Evolutionary conservation across 2,329 filamentous ascomycete genomes (phyloP).

Genomic region (Cryoendolithus antarcticus): DNA sequence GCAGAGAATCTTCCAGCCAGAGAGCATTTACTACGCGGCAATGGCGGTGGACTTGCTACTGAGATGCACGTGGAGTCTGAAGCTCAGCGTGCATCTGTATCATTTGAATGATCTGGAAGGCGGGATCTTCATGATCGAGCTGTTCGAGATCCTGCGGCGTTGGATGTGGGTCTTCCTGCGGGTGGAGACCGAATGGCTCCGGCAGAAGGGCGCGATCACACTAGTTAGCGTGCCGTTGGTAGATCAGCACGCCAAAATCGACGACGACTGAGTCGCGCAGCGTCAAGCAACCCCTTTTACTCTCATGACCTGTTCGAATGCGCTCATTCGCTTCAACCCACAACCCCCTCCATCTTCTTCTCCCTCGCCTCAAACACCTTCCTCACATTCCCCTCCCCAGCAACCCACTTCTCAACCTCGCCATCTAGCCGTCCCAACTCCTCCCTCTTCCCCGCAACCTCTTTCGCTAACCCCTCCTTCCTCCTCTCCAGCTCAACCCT

Average conservation of each 20-base stretch:
- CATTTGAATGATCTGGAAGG: slow-evolving; percentile 78
- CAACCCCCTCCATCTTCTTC: slow-evolving; percentile 8
- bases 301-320: too few relatives aligned
- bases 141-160: slow-evolving; percentile 72
- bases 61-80: slow-evolving; percentile 82
- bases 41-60: slow-evolving; percentile 68
- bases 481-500: slow-evolving; percentile 51
- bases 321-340: too few relatives aligned
- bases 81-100: slow-evolving; percentile 69
- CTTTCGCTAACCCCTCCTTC: slow-evolving; percentile 56
- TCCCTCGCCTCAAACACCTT: slow-evolving; percentile 18
- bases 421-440: slow-evolving; percentile 83
- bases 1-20: slow-evolving; percentile 58
- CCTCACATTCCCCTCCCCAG: slow-evolving; percentile 14
- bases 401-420: slow-evolving; percentile 54
- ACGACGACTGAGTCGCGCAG: slow-evolving; percentile 3
- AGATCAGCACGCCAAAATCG: slow-evolving; percentile 8
- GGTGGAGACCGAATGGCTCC: slow-evolving; percentile 76
- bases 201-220: slow-evolving; percentile 3
- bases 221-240: slow-evolving; percentile 5
- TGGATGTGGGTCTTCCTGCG: slow-evolving; percentile 98
- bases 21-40: slow-evolving; percentile 68
- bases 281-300: too few relatives aligned
- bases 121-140: slow-evolving; percentile 77
- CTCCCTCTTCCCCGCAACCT: slow-evolving; percentile 88